phyloP scores from a whole-genome alignment of 179 eudicot species.

The Drosera spatulata region DNA sequence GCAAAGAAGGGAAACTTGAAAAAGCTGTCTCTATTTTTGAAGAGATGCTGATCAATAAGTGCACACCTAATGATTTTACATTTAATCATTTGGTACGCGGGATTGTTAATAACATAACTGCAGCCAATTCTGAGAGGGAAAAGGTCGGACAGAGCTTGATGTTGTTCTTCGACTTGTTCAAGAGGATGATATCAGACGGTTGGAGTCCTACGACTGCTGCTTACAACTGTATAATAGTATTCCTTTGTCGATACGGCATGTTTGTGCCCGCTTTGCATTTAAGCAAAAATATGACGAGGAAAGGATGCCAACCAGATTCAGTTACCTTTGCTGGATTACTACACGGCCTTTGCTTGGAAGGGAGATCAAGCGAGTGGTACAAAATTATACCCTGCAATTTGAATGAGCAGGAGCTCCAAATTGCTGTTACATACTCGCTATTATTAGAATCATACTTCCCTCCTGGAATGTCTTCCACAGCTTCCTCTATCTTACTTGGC shows the following conservation, averaged over 20 bases:
- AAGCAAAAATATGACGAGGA: conserved; percentile 32
- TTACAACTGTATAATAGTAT: conserved; percentile 52
- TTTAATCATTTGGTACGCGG: conserved; percentile 67
- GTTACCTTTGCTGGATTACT: conserved; percentile 56
- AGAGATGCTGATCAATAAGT: conserved; percentile 53
- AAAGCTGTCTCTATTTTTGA: conserved; percentile 60
- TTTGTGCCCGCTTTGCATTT: conserved; percentile 46
- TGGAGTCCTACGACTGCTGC: conserved; percentile 43
- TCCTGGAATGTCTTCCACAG: conserved; percentile 34
- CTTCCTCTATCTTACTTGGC: conserved; percentile 47
- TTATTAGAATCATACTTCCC: conserved; percentile 41
- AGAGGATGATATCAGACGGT: conserved; percentile 49
- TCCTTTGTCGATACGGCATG: conserved; percentile 70
- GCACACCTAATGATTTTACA: conserved; percentile 73
- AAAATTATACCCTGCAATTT: conserved; percentile 33
- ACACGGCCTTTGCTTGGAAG: conserved; percentile 70
- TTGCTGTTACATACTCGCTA: conserved; percentile 46
- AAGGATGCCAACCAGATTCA: conserved; percentile 37
- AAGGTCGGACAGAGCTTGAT: conserved; percentile 18
- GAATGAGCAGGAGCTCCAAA: conserved; percentile 32
- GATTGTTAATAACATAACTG: conserved; percentile 28
- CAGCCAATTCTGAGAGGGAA: conserved; percentile 8
- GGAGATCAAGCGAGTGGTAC: conserved; percentile 64
- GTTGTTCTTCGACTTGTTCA: conserved; percentile 32
- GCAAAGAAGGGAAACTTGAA: conserved; percentile 53